These are phyloP conservation scores for Lasiodiplodia hormozganensis DNA, from an alignment of 2,329 filamentous ascomycete species.

Conservation along the genomic window DNA sequence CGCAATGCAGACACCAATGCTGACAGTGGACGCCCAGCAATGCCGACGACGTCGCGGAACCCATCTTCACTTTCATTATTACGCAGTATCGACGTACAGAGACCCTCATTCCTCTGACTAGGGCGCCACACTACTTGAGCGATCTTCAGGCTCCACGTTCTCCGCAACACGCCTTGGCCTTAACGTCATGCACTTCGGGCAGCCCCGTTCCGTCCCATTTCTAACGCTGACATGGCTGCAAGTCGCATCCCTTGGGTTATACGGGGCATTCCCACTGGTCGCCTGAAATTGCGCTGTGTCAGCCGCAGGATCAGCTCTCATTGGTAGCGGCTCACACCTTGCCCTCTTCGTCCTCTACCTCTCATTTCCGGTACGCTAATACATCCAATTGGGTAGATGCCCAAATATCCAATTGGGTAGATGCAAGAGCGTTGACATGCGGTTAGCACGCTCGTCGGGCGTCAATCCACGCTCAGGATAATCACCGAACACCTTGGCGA, in stretches of 20 bases:
- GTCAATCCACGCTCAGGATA: not conserved
- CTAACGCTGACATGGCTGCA: not conserved
- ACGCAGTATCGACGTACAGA: not conserved
- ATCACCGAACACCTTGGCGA: not conserved
- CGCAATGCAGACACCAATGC: not conserved
- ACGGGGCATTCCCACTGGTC: too few species aligned
- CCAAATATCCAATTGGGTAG: not conserved
- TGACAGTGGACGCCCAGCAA: not conserved
- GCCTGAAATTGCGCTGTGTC: not conserved
- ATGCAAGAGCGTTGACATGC: not conserved
- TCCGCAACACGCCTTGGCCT: conserved; percentile 11
- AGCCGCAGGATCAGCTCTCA: not conserved
- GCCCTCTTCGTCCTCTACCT: not conserved
- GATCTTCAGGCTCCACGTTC: conserved; percentile 15
- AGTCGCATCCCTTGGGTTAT: not conserved
- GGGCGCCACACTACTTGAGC: not conserved
- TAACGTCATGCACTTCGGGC: not conserved
- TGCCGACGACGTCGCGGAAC: not conserved
- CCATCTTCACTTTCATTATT: not conserved
- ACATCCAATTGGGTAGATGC: not conserved
- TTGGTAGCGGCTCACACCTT: not conserved
- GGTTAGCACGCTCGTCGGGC: not conserved
- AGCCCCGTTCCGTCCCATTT: not conserved
- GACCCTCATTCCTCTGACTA: not conserved
- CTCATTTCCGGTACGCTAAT: not conserved